These are phyloP conservation scores for Durotheca rogersii DNA, from an alignment of 495 filamentous ascomycete genomes.

Conservation along the genomic window DNA sequence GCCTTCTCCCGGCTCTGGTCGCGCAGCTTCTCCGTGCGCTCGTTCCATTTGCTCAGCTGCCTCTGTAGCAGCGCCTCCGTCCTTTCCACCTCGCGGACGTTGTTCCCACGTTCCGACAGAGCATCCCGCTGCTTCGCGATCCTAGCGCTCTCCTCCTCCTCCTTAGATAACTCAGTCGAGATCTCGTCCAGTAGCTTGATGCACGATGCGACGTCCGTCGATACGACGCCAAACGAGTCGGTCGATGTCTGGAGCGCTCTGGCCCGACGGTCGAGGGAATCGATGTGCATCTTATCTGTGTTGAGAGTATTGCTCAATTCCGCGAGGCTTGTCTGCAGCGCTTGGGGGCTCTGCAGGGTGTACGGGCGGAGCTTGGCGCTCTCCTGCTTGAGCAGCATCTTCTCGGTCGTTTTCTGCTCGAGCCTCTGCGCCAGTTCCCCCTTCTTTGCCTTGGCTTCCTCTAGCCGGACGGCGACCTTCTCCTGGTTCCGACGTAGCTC, in stretches of 20 bases:
- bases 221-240: constrained; percentile 82
- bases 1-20: constrained; percentile 78
- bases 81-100: constrained; percentile 86
- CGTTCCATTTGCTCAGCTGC: constrained; percentile 78
- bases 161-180: constrained; percentile 74
- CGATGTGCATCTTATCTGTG: constrained; percentile 77
- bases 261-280: constrained; percentile 78
- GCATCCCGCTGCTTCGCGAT: constrained; percentile 81
- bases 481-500: constrained; percentile 77
- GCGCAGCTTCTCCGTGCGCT: constrained; percentile 78
- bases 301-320: constrained; percentile 76
- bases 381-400: constrained; percentile 64
- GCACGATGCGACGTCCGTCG: constrained; percentile 78
- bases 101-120: constrained; percentile 80
- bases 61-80: constrained; percentile 79
- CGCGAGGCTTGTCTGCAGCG: constrained; percentile 75
- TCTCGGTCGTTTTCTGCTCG: constrained; percentile 75
- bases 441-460: constrained; percentile 73
- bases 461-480: constrained; percentile 71
- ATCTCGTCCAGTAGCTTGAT: constrained; percentile 90
- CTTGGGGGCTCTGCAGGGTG: constrained; percentile 80
- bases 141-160: constrained; percentile 81
- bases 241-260: constrained; percentile 89
- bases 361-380: constrained; percentile 87
- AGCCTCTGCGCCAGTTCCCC: constrained; percentile 66